phyloP scores from a whole-genome alignment of 768 basidiomycete genomes.

The Heimioporus sp. region DNA sequence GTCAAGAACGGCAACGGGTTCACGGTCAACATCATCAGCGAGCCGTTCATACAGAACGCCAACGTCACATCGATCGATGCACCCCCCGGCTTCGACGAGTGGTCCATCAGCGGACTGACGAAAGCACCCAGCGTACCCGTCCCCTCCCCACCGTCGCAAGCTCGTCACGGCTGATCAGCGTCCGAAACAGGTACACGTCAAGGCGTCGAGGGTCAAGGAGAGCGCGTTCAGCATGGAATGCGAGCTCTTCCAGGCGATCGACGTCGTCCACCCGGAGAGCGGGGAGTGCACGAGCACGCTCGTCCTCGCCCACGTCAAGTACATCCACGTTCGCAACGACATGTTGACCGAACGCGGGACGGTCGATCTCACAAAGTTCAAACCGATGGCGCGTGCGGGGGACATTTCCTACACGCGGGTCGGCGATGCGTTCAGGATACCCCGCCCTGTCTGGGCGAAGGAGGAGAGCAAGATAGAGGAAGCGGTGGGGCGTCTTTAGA shows the following conservation, averaged over 20 bases:
- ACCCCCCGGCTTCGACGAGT: slow-evolving; percentile 38
- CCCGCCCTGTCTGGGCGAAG: slow-evolving; percentile 19
- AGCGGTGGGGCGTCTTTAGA: slow-evolving; percentile 1
- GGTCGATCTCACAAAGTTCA: slow-evolving; percentile 36
- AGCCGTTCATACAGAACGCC: slow-evolving; percentile 41
- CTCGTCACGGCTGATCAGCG: not conserved
- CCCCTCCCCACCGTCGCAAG: not conserved
- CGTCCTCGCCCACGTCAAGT: slow-evolving; percentile 40
- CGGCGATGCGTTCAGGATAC: slow-evolving; percentile 28
- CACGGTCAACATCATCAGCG: slow-evolving; percentile 57
- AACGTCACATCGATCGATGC: slow-evolving; percentile 38
- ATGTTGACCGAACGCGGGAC: slow-evolving; percentile 35
- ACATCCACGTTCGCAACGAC: slow-evolving; percentile 43
- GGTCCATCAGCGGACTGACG: slow-evolving; percentile 42
- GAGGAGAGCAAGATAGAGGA: slow-evolving; percentile 13
- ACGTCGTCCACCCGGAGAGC: slow-evolving; percentile 34
- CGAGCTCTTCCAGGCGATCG: slow-evolving; percentile 32
- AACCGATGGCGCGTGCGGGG: slow-evolving; percentile 37
- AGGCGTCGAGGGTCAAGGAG: slow-evolving; percentile 41
- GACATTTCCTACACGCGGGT: slow-evolving; percentile 37
- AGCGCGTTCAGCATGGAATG: slow-evolving; percentile 51
- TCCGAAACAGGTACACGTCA: slow-evolving; percentile 36
- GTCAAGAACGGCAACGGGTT: slow-evolving; percentile 48
- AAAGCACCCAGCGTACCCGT: slow-evolving; percentile 24
- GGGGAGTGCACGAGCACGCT: slow-evolving; percentile 29